Conservation (phyloP, 331 rosid species). For the Phaseolus coccineus region DNA sequence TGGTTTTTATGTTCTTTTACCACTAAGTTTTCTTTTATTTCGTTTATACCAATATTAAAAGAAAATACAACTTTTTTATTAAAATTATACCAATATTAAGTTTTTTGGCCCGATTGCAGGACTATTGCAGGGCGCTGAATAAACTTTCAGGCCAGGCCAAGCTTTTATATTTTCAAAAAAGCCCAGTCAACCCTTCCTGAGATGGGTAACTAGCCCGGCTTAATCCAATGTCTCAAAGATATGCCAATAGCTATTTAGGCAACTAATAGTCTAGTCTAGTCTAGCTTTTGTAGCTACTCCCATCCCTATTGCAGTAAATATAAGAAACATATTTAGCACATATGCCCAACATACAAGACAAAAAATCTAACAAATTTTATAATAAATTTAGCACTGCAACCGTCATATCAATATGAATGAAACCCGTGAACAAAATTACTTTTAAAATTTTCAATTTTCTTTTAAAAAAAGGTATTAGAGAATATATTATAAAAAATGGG, state of each 20-base stretch:
- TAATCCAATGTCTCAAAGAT: background rate
- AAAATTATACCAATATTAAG: background rate
- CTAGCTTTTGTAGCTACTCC: background rate
- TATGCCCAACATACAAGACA: background rate
- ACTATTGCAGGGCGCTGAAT: background rate
- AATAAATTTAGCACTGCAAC: background rate
- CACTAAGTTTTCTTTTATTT: background rate
- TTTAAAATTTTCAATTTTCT: background rate
- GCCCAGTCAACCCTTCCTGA: background rate
- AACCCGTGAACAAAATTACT: background rate
- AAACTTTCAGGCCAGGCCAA: background rate
- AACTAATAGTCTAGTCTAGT: background rate
- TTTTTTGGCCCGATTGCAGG: background rate
- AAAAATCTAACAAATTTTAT: background rate
- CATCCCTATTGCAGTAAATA: background rate
- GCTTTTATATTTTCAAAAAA: background rate
- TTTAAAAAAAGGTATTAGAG: background rate
- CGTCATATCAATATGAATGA: background rate
- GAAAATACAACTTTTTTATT: background rate
- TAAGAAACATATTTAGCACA: background rate
- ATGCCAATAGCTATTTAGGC: background rate
- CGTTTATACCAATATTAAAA: background rate
- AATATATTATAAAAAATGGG: background rate
- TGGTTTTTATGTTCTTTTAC: conserved; percentile 1
- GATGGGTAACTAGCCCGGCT: background rate